Base-by-base conservation (phyloP, 257 asterid species). In the Capsicum baccatum region DNA sequence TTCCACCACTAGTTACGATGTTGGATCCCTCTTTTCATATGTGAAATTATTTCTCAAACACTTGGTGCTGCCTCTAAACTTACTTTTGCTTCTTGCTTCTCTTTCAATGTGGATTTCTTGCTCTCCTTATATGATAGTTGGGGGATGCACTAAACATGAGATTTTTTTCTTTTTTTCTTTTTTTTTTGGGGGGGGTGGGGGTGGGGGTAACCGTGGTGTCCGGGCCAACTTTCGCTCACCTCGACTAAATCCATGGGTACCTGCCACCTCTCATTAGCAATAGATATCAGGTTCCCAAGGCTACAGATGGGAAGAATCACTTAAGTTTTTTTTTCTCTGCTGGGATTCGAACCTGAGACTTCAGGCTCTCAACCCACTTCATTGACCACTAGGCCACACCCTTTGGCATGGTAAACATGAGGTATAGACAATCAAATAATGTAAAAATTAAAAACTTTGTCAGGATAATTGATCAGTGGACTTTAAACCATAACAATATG, bases 51-150 rank as follows among this genome's bases (percentile, higher is more conserved):
- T 9, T 50, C 39, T 26, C 44, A 26, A 14, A 76, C 64, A 14
- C 15, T 76, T 76, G 42, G 58, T 52, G 42, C 48, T 76, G 26
- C 64, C 48, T 26, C 26, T 4, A 21, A 54, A 7, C 79, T 13
- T 48, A 48, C 60, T 74, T 19, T 54, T 76, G 42, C 15, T 14
- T 76, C 47, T 76, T 76, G 81, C 15, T 52, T 76, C 81, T 76
- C 26, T 52, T 54, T 33, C 81, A 26, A 8, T 52, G 81, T 26
- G 63, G 63, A 52, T 76, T 48, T 54, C 9, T 8, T 26, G 81
- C 7, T 74, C 54, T 76, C 48, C 42, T 76, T 48, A 14, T 76
- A 76, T 14, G 17, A 76, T 76, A 39, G 79, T 16, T 69, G 79
- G 79, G 79, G 26, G 52, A 69, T 69, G 79, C 5, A 15, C 54